Evolutionary conservation across 2,329 filamentous ascomycete species (phyloP).

Genomic region (Chrysoporthe cubensis): DNA sequence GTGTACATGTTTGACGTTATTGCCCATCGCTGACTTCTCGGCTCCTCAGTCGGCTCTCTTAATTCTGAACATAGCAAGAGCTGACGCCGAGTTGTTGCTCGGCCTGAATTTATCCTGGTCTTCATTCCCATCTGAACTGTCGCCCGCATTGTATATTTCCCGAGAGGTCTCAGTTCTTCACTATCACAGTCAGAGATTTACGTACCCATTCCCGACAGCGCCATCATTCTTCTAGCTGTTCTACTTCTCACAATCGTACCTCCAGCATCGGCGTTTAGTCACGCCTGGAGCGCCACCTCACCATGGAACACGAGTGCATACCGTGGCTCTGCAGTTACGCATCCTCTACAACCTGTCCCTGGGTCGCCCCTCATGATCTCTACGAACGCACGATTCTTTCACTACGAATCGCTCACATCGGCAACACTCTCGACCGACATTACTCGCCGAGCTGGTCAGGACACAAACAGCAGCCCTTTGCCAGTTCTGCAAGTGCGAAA

Average conservation of each 20-base stretch:
- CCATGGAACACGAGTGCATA: slow-evolving; percentile 31
- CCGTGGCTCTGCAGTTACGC: background rate
- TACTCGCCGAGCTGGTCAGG: slow-evolving; percentile 15
- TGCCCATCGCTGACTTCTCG: background rate
- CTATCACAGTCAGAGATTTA: slow-evolving; percentile 45
- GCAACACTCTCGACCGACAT: background rate
- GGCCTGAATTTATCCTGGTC: slow-evolving; percentile 43
- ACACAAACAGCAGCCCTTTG: slow-evolving; percentile 19
- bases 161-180: slow-evolving; percentile 39
- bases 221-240: slow-evolving; percentile 43
- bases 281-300: slow-evolving; percentile 46
- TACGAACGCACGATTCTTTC: slow-evolving; percentile 11
- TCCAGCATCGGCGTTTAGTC: slow-evolving; percentile 45
- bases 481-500: slow-evolving; percentile 3
- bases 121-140: slow-evolving; percentile 48
- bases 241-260: slow-evolving; percentile 43
- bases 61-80: background rate
- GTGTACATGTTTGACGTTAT: slow-evolving; percentile 40
- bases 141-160: slow-evolving; percentile 46
- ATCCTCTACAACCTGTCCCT: slow-evolving; percentile 11
- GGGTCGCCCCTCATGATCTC: slow-evolving; percentile 4
- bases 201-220: slow-evolving; percentile 46
- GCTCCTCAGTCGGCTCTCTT: background rate
- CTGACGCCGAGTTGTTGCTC: slow-evolving; percentile 29
- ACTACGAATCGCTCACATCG: background rate